Evolutionary conservation across 176 grass and related monocot genomes (phyloP).

Genomic region (Eleusine coracana): DNA sequence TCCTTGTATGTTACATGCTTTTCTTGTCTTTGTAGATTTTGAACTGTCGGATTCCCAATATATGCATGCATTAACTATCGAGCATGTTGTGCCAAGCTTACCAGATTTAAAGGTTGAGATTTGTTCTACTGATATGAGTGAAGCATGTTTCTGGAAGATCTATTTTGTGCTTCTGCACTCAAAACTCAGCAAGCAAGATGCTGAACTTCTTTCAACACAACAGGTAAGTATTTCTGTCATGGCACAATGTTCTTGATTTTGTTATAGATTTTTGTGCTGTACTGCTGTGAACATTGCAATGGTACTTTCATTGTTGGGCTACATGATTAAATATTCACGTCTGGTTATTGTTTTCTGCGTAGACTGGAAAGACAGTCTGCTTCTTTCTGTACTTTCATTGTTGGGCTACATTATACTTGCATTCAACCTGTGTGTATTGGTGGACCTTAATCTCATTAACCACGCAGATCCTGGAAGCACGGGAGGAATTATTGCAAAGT

Average conservation of each 20-base stretch:
- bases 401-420: not conserved
- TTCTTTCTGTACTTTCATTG: conserved; percentile 1
- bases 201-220: conserved; percentile 66
- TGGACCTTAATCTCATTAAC: not conserved
- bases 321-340: not conserved
- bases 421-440: not conserved
- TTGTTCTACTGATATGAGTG: conserved; percentile 79
- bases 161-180: conserved; percentile 87
- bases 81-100: conserved; percentile 57
- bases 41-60: conserved; percentile 69
- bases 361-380: not conserved
- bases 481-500: conserved; percentile 55
- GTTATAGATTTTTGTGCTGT: not conserved
- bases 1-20: conserved; percentile 22
- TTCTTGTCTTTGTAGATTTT: conserved; percentile 57
- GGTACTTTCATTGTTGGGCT: not conserved
- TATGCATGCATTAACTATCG: conserved; percentile 56
- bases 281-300: not conserved
- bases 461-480: conserved; percentile 61
- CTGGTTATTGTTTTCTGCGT: not conserved
- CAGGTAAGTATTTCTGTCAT: conserved; percentile 45
- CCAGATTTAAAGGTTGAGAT: conserved; percentile 50
- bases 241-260: not conserved
- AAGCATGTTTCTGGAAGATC: conserved; percentile 84
- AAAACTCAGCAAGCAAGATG: conserved; percentile 64